Percentiles rank a stretch among this genome's conserved stretches.
Conservation (phyloP, 2,329 filamentous ascomycete species). For the Fusarium nurragi region DNA sequence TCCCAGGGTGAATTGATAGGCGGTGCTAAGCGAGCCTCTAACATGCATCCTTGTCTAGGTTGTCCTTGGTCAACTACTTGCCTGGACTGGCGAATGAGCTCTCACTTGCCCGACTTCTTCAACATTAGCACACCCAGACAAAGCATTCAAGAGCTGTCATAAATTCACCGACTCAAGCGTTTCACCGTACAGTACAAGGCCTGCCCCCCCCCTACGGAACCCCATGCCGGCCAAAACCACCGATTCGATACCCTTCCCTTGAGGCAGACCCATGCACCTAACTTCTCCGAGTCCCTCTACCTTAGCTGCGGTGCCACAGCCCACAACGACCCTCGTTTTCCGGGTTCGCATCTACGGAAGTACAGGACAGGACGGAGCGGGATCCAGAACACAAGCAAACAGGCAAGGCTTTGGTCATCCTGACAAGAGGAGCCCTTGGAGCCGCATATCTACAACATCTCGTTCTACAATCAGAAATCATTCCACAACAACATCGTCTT, state of each 20-base stretch:
- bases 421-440: conserved; percentile 5
- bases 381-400: not conserved
- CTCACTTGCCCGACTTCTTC: conserved; percentile 16
- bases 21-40: conserved; percentile 24
- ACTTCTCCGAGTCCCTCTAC: conserved; percentile 1
- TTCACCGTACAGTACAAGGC: not conserved
- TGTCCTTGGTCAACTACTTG: conserved; percentile 2
- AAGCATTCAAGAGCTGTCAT: conserved; percentile 16
- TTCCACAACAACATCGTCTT: conserved; percentile 8
- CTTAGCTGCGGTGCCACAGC: conserved; percentile 19
- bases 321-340: conserved; percentile 2
- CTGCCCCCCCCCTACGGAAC: not conserved
- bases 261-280: conserved; percentile 29
- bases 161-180: conserved; percentile 1
- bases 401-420: not conserved
- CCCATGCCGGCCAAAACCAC: conserved; percentile 28
- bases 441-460: conserved; percentile 4
- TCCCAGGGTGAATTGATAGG: conserved; percentile 16
- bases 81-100: conserved; percentile 4
- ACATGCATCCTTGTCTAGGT: conserved; percentile 6
- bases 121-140: conserved; percentile 9
- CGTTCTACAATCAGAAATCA: conserved; percentile 13
- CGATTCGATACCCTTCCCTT: conserved; percentile 38
- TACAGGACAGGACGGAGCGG: not conserved
- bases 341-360: conserved; percentile 4